Base-by-base conservation (phyloP, 805 yeast genomes). In the Kuraishia ogatae region DNA sequence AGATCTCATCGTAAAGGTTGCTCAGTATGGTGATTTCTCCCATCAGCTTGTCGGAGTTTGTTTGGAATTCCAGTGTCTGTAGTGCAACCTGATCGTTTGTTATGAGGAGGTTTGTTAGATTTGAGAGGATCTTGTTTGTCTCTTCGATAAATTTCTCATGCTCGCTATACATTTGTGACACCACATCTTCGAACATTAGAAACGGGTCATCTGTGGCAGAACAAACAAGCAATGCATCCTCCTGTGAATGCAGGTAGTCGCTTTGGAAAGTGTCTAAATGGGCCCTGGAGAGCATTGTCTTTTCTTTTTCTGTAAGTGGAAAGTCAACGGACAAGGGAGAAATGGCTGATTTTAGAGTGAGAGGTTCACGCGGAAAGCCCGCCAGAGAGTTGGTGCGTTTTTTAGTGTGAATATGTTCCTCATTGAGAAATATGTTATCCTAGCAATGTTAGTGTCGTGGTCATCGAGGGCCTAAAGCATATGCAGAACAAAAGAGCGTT, bases 11-110 rank as follows among this genome's bases (percentile, higher is more conserved):
- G 29, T 78, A 73, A 47, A 83, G 70, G 1, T 59, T 58, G 20
- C 70, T 69, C 53, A 80, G 73, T 15, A 71, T 70, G 1, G 67
- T 65, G 52, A 84, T 80, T 54, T 77, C 76, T 1, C 66, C 66
- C 53, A 84, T 71, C 55, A 86, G 71, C 11, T 71, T 64, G 23
- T 78, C 76, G 1, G 89, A 81, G 51, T 80, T 77, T 0, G 70
- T 62, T 60, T 86, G 87, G 65, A 90, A 87, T 39, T 79, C 86
- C 20, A 69, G 65, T 0, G 96, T 87, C 55, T 85, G 86, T 20
- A 67, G 63, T 4, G 83, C 76, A 6, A 90, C 88, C 15, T 78
- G 74, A 53, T 79, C 78, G 60, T 87, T 81, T 24, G 81, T 78
- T 1, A 64, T 56, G 2, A 82, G 71, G 49, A 89, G 71, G 1